phyloP scores from a whole-genome alignment of 2,329 filamentous ascomycete species.

The Pyrenophora seminiperda region DNA sequence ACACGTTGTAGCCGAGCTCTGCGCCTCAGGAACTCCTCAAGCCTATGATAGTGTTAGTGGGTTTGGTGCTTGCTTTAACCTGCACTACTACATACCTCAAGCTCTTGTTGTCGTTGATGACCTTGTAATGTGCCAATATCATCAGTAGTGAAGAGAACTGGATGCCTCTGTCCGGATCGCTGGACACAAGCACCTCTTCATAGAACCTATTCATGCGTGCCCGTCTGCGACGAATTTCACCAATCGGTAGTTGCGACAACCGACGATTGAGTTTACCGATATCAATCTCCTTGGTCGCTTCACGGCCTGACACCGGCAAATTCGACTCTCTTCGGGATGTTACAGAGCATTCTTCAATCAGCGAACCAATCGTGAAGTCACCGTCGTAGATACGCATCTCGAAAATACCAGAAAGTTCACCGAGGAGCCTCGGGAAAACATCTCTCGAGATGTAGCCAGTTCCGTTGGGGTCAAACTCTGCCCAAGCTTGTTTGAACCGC shows the following conservation, averaged over 20 bases:
- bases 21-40: constrained; percentile 93
- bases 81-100: constrained; percentile 62
- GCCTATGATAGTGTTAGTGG: constrained; percentile 54
- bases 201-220: constrained; percentile 92
- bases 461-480: constrained; percentile 88
- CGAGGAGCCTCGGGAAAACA: constrained; percentile 83
- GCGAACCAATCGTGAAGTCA: constrained; percentile 82
- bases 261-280: constrained; percentile 75
- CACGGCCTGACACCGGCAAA: constrained; percentile 52
- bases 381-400: constrained; percentile 96
- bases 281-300: constrained; percentile 62
- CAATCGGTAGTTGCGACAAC: constrained; percentile 73
- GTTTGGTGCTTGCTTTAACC: not conserved
- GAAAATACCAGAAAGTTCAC: constrained; percentile 91
- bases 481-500: constrained; percentile 98
- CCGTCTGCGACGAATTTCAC: constrained; percentile 74
- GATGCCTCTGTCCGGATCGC: constrained; percentile 86
- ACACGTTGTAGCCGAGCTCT: constrained; percentile 89
- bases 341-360: constrained; percentile 81
- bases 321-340: constrained; percentile 58
- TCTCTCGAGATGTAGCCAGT: constrained; percentile 91
- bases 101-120: constrained; percentile 97
- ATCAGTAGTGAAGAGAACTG: constrained; percentile 91
- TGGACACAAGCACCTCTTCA: constrained; percentile 92
- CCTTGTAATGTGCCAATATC: constrained; percentile 97